These are phyloP conservation scores for Oxyria digyna DNA, from an alignment of 148 eudicot genomes.

Conservation along the genomic window DNA sequence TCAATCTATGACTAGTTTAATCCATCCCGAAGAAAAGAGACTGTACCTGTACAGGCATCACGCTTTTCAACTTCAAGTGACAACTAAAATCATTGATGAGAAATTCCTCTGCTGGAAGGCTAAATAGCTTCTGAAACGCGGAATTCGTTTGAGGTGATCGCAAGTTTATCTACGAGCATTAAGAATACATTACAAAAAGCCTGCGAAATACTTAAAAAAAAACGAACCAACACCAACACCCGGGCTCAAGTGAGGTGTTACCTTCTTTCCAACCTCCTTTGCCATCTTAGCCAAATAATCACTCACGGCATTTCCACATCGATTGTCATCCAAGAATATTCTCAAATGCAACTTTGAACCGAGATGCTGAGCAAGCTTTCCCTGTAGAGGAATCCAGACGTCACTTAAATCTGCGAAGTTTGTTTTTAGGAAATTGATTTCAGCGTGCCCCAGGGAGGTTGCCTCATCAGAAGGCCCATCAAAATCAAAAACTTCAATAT, in stretches of 20 bases:
- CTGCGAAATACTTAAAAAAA: background rate
- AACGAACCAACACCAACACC: background rate
- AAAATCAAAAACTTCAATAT: constrained; percentile 84
- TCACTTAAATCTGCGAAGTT: constrained; percentile 79
- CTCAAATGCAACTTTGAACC: constrained; percentile 86
- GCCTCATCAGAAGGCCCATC: constrained; percentile 98
- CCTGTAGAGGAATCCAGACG: constrained; percentile 84
- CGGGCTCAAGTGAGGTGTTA: constrained; percentile 14
- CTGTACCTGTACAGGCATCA: constrained; percentile 85
- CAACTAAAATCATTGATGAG: constrained; percentile 89
- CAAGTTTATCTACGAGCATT: constrained; percentile 45
- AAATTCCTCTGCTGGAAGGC: constrained; percentile 95
- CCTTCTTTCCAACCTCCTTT: constrained; percentile 99
- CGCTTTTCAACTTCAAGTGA: constrained; percentile 61
- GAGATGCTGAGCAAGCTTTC: constrained; percentile 86
- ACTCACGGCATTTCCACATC: constrained; percentile 55
- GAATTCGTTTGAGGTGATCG: constrained; percentile 97
- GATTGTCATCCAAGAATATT: constrained; percentile 73
- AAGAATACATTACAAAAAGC: background rate
- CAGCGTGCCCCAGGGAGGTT: constrained; percentile 72
- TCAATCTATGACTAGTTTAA: background rate
- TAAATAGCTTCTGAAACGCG: constrained; percentile 89
- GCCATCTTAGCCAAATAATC: constrained; percentile 84
- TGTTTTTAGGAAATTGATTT: constrained; percentile 73
- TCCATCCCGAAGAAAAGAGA: background rate